Base-by-base conservation (phyloP, 805 yeast genomes). In the Schizosaccharomyces osmophilus region DNA sequence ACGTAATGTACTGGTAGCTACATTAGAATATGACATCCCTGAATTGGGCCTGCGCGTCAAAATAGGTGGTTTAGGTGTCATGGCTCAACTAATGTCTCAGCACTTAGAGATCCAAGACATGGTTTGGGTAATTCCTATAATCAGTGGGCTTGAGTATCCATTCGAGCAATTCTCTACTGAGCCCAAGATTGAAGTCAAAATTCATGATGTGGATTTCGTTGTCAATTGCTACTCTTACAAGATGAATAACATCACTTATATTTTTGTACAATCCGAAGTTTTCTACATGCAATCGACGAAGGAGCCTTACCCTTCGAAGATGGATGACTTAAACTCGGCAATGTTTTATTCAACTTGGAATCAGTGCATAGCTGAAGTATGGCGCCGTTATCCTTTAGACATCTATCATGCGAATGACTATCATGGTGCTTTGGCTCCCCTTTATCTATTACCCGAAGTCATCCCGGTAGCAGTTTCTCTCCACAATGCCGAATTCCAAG, bases 401-500 rank as follows among this genome's bases (percentile, higher is more conserved):
- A 32, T 57, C 11, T 57, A 57, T 17, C 59, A 57, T 57, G 45
- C 31, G 19, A 57, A 57, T 31, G 59, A 59, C 19, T 59, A 59
- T 29, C 61, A 59, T 42, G 61, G 61, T 26, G 61, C 61, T 17
- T 29, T 59, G 11, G 61, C 61, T 19, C 61, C 61, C 39, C 32
- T 59, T n/a, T 59, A 59, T 59, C 22, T 59, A 13, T 42, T 59
- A 13, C 61, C 61, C 5, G 55, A 59, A 2, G 55, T 59, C 15
- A 59, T 59, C 15, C 61, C 61, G 3, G 24, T 19, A n/a, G 48
- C 54, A 17, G 48, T 59, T 19, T 59, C 61, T n/a, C 29, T 59
- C 19, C 61, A 42, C 17, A 59, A 59, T 42, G 48, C 61, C 19
- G 61, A 59, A 29, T 59, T 59, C 61, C 61, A 59, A 43, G 61